Evolutionary conservation across 2,329 filamentous ascomycete genomes (phyloP), one percentile per base, ranked within the genome.

Genomic region (Torrubiella hemipterigena): DNA sequence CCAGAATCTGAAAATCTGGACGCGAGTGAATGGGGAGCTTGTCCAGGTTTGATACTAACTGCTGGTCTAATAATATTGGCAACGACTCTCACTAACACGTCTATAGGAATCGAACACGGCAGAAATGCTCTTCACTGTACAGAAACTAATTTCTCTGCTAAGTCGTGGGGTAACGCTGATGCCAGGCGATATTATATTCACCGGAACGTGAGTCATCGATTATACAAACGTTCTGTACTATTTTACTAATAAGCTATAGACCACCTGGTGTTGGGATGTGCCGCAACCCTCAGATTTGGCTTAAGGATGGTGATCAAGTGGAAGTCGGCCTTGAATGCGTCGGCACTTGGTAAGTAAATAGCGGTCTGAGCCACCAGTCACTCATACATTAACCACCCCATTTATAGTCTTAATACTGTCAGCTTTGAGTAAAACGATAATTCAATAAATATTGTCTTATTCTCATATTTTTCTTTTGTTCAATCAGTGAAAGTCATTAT

Each of bases 251-350:
- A 15, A 3, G 13, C 18, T 11, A 14, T 26, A 74, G 69, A 8
- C 79, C 78, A 0, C 67, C 74, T 38, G 79, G 79, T 18, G 78
- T 85, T 13, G 79, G 75, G 2, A 77, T 80, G 69, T 78, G 77
- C 12, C 65, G 69, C 30, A 75, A 67, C 35, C 77, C 77, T 3
- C 69, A 67, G 36, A 43, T 79, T 10, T 82, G 77, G 75, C 55
- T 84, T 33, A 73, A 77, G 51, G 66, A 84, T 48, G 75, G 77
- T 4, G 79, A 84, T 49, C 54, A 73, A 16, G 76, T 82, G 15
- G 73, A 82, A 47, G 77, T 84, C 30, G 65, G 62, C 7, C 60
- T 84, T 2, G 75, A 83, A 43, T 61, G 65, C 2, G 72, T 84
- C 7, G 78, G 79, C 17, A 67, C 63, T 11, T 75, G 66, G 47